Evolutionary conservation across 805 yeast species (phyloP).

Genomic region (Phaffomyces thermotolerans): DNA sequence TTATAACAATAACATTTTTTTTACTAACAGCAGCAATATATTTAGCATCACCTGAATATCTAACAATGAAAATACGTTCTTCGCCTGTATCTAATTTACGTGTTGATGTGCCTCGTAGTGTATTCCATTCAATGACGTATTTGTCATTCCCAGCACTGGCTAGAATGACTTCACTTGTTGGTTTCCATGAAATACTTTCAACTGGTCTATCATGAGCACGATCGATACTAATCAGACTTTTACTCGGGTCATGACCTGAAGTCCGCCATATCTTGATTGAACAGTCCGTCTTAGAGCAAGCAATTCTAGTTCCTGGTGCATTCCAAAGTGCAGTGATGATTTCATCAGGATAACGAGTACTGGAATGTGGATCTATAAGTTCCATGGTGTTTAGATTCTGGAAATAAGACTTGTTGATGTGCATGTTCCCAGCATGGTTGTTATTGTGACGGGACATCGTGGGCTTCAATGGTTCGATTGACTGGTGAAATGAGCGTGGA

Average conservation of each 20-base stretch:
- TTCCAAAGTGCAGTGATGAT: slow-evolving; percentile 23
- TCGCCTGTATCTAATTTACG: slow-evolving; percentile 26
- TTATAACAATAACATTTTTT: slow-evolving; percentile 30
- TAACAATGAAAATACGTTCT: slow-evolving; percentile 22
- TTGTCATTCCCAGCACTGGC: slow-evolving; percentile 45
- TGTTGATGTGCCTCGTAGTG: slow-evolving; percentile 27
- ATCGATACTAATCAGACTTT: slow-evolving; percentile 27
- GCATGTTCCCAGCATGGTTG: too few relatives aligned
- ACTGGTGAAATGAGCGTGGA: too few relatives aligned
- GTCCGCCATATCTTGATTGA: slow-evolving; percentile 27
- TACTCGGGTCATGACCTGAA: slow-evolving; percentile 24
- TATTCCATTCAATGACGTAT: slow-evolving; percentile 41
- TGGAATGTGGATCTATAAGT: neutral
- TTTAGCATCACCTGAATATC: slow-evolving; percentile 32
- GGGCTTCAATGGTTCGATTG: too few relatives aligned
- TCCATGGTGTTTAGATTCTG: slow-evolving; percentile 1
- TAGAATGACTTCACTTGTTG: slow-evolving; percentile 35
- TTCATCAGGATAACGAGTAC: slow-evolving; percentile 2
- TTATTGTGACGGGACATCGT: neutral
- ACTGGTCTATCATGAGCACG: slow-evolving; percentile 34
- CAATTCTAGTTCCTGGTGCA: slow-evolving; percentile 23
- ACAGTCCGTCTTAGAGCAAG: slow-evolving; percentile 23
- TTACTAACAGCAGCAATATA: slow-evolving; percentile 38
- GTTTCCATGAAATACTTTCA: slow-evolving; percentile 42
- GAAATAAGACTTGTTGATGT: neutral